A percentile compares a stretch with the other conserved stretches of the same genome.
Conservation (phyloP, 2,329 filamentous ascomycete genomes). For the Zymoseptoria crescenta region DNA sequence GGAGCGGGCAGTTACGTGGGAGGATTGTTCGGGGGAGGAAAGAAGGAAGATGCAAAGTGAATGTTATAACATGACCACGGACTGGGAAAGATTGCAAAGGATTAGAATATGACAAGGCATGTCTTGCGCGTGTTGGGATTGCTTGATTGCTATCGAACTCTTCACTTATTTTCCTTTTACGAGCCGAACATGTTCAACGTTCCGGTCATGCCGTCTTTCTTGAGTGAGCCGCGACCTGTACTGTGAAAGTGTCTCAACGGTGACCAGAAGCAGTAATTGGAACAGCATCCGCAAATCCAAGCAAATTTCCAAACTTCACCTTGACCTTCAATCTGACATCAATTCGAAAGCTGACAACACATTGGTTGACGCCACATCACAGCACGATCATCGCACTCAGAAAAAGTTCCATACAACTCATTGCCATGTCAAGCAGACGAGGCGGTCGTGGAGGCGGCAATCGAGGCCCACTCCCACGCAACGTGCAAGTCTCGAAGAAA, state of each 20-base stretch:
- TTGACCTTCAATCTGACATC: background rate
- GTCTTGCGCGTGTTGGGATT: background rate
- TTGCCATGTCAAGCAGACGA: conserved; percentile 3
- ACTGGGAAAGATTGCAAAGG: background rate
- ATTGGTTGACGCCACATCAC: background rate
- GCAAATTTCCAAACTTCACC: background rate
- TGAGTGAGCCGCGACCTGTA: no score
- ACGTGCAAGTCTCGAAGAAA: conserved; percentile 29
- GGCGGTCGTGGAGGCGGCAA: conserved; percentile 7
- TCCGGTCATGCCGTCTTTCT: no score
- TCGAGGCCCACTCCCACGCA: conserved; percentile 16
- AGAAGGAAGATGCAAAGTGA: conserved; percentile 22
- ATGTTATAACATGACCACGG: background rate
- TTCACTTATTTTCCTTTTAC: background rate
- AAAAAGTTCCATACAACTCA: background rate
- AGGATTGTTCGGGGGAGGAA: conserved; percentile 27
- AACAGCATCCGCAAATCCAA: no score
- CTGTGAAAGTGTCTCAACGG: no score
- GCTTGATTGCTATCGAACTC: background rate
- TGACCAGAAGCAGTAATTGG: no score
- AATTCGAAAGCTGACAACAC: background rate
- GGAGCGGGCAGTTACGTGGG: conserved; percentile 26
- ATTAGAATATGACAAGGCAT: background rate
- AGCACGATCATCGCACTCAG: background rate
- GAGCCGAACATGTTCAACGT: no score